Evolutionary conservation across 768 basidiomycete genomes (phyloP).

Genomic region (Hemileccinum rubropunctum): DNA sequence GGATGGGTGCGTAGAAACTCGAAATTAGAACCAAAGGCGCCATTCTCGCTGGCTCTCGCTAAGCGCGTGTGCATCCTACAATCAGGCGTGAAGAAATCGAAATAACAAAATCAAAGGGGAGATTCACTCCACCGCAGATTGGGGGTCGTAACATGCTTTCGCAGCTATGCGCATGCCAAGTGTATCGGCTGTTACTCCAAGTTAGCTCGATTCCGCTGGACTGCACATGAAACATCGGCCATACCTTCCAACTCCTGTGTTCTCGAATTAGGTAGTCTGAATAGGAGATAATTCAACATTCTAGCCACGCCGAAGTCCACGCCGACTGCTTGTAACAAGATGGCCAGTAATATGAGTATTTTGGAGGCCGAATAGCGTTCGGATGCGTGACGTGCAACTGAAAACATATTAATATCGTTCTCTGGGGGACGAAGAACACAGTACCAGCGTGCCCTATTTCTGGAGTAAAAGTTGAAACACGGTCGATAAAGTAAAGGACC

Average conservation of each 20-base stretch:
- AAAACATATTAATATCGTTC: slow-evolving; percentile 22
- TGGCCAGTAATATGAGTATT: slow-evolving; percentile 39
- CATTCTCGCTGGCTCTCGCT: slow-evolving; percentile 48
- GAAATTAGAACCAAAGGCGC: slow-evolving; percentile 27
- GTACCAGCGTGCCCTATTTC: slow-evolving; percentile 80
- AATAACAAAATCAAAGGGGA: not conserved
- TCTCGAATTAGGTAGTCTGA: slow-evolving; percentile 82
- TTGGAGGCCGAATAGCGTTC: slow-evolving; percentile 43
- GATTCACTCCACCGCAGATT: slow-evolving; percentile 63
- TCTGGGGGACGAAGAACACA: slow-evolving; percentile 4
- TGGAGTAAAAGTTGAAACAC: slow-evolving; percentile 25
- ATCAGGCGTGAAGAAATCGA: not conserved
- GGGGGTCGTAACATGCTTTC: slow-evolving; percentile 84
- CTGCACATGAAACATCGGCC: not conserved
- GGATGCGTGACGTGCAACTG: slow-evolving; percentile 57
- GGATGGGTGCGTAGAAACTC: slow-evolving; percentile 86
- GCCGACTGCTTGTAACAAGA: slow-evolving; percentile 47
- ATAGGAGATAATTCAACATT: slow-evolving; percentile 46
- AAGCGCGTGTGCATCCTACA: slow-evolving; percentile 71
- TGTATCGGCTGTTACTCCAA: slow-evolving; percentile 60
- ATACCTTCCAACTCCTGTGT: slow-evolving; percentile 78
- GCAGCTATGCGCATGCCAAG: slow-evolving; percentile 82
- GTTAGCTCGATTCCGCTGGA: slow-evolving; percentile 1
- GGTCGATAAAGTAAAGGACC: not conserved
- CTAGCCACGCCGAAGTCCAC: slow-evolving; percentile 53